phyloP scores from a whole-genome alignment of 2,329 filamentous ascomycete genomes.

The Calonectria montana region DNA sequence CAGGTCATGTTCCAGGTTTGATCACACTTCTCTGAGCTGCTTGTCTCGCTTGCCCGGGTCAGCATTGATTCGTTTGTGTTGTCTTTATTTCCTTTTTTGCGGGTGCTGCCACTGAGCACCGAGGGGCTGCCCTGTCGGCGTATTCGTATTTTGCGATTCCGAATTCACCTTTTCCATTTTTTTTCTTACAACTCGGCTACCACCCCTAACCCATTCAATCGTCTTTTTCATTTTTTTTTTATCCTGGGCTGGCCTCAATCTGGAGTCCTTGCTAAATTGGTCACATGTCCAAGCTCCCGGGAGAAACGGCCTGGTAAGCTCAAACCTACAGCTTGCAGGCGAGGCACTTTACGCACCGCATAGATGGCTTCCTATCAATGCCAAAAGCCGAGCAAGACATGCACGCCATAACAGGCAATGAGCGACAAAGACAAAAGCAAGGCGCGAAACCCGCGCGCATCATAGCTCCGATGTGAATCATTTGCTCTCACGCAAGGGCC shows the following conservation, averaged over 20 bases:
- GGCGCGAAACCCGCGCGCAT: background rate
- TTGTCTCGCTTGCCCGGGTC: conserved; percentile 7
- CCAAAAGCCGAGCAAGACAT: background rate
- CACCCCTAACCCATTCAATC: background rate
- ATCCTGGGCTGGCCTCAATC: background rate
- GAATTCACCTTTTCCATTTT: background rate
- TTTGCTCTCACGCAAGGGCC: background rate
- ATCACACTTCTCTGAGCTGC: conserved; percentile 16
- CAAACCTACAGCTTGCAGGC: background rate
- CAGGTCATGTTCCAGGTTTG: conserved; percentile 21
- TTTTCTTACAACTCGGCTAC: background rate
- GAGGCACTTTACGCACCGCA: background rate
- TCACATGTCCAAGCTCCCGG: background rate
- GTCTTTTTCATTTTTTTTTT: background rate
- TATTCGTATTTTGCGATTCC: conserved; percentile 18
- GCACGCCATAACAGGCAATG: background rate
- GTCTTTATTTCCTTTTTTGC: conserved; percentile 6
- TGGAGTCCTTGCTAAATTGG: conserved; percentile 5
- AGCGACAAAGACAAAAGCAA: background rate
- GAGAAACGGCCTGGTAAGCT: background rate
- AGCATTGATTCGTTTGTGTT: conserved; percentile 5
- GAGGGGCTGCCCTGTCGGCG: conserved; percentile 3
- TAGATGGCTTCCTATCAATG: background rate
- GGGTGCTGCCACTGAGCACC: background rate
- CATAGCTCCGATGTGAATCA: conserved; percentile 5